Conservation (phyloP, 2,329 filamentous ascomycete species). For the Pseudogymnoascus verrucosus region DNA sequence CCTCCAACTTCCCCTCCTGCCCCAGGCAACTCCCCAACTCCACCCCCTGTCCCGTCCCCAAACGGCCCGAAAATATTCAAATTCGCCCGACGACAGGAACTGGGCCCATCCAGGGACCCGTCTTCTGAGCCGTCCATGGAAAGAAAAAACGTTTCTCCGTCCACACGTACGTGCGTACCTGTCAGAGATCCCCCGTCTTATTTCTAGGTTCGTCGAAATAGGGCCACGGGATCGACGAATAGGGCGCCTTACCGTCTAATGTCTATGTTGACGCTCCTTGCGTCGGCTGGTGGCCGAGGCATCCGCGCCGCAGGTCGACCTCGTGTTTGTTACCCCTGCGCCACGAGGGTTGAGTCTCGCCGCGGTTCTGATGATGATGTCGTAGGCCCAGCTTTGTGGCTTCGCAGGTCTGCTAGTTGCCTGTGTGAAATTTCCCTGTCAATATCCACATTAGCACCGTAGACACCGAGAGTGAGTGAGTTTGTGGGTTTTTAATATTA, state of each 20-base stretch:
- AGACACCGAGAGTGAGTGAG: background rate
- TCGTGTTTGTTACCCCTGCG: background rate
- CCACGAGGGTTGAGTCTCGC: background rate
- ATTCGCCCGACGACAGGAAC: background rate
- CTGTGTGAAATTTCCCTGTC: background rate
- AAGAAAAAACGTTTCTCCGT: background rate
- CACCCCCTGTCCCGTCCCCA: background rate
- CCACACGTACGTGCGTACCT: background rate
- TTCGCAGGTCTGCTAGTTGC: background rate
- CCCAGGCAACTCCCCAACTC: background rate
- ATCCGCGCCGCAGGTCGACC: background rate
- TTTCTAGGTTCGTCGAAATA: background rate
- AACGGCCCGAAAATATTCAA: background rate
- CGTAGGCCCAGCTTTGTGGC: background rate
- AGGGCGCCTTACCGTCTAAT: background rate
- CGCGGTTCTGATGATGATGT: background rate
- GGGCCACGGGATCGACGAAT: background rate
- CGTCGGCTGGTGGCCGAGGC: background rate
- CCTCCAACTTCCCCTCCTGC: background rate
- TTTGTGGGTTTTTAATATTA: background rate
- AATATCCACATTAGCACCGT: slow-evolving; percentile 1
- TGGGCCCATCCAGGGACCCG: background rate
- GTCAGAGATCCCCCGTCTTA: background rate
- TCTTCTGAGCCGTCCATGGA: background rate
- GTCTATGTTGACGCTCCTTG: background rate